Evolutionary conservation across 257 asterid genomes (phyloP).

Genomic region (Nicotiana obtusifolia): DNA sequence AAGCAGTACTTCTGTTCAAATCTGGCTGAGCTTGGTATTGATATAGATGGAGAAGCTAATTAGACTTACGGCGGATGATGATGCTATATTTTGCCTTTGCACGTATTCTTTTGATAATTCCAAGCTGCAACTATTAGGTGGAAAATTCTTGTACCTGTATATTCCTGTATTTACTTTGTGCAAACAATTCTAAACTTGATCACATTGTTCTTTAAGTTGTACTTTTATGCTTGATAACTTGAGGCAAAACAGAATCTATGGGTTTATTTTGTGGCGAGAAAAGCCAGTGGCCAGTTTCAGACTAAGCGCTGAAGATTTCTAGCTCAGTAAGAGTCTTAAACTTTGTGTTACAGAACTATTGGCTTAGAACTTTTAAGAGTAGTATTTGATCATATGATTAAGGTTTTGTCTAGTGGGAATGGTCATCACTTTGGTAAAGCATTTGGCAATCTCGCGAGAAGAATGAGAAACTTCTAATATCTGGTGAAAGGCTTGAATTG

Average conservation of each 20-base stretch:
- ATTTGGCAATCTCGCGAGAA: not conserved
- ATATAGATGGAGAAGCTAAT: conserved; percentile 16
- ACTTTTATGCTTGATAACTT: not conserved
- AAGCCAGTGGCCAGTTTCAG: not conserved
- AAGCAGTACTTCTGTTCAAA: conserved; percentile 92
- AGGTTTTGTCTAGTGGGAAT: not conserved
- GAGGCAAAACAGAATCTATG: not conserved
- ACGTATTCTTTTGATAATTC: conserved; percentile 38
- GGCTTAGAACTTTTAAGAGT: not conserved
- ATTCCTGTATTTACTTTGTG: conserved; percentile 29
- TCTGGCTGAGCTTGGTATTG: conserved; percentile 60
- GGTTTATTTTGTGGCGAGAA: not conserved
- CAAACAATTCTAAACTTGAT: conserved; percentile 4
- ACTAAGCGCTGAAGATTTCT: not conserved
- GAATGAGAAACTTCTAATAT: not conserved
- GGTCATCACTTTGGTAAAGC: not conserved
- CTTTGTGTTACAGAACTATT: not conserved
- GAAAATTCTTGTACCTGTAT: conserved; percentile 40
- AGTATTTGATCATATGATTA: not conserved
- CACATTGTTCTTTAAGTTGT: not conserved
- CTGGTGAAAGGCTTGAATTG: not conserved
- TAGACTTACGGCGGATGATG: conserved; percentile 11
- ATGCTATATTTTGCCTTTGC: conserved; percentile 31
- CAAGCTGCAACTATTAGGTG: conserved; percentile 21
- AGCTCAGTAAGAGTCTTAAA: not conserved